Conservation (phyloP, 1,139 yeast species). For the Torulaspora globosa region DNA sequence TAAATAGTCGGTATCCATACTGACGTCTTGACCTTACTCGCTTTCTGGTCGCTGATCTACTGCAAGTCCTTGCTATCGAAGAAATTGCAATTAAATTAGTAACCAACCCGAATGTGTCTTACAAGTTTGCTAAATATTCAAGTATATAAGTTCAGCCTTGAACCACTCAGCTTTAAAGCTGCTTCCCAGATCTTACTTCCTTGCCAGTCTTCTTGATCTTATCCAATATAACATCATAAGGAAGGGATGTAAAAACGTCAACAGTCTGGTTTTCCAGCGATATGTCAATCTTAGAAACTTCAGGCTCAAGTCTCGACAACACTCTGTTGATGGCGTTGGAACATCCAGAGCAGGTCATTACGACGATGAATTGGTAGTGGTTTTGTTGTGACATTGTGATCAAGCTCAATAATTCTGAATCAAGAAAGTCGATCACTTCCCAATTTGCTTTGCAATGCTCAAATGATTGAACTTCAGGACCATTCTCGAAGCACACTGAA, state of each 20-base stretch:
- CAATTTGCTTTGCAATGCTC: neutral
- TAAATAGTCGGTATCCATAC: constrained; percentile 29
- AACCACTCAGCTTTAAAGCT: constrained; percentile 27
- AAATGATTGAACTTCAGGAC: neutral
- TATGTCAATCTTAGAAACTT: constrained; percentile 67
- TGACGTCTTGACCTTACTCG: neutral
- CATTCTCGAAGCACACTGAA: neutral
- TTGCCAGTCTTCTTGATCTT: constrained; percentile 91
- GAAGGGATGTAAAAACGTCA: constrained; percentile 62
- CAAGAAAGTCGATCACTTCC: no score
- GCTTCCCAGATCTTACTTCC: constrained; percentile 64
- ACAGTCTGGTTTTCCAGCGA: constrained; percentile 81
- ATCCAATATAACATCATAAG: constrained; percentile 71
- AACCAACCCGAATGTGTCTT: neutral
- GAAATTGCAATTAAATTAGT: neutral
- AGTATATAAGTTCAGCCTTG: neutral
- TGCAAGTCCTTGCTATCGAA: neutral
- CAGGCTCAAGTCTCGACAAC: constrained; percentile 59
- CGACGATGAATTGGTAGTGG: constrained; percentile 70
- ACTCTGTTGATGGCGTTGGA: constrained; percentile 83
- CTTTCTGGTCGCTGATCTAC: neutral
- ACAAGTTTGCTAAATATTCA: neutral
- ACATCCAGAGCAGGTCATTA: constrained; percentile 85
- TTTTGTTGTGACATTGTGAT: constrained; percentile 31
- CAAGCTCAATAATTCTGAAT: neutral